Percentiles rank a stretch among this genome's conserved stretches.
These are phyloP conservation scores for Syzygium malaccense DNA, from an alignment of 441 rosid species.

Conservation along the genomic window DNA sequence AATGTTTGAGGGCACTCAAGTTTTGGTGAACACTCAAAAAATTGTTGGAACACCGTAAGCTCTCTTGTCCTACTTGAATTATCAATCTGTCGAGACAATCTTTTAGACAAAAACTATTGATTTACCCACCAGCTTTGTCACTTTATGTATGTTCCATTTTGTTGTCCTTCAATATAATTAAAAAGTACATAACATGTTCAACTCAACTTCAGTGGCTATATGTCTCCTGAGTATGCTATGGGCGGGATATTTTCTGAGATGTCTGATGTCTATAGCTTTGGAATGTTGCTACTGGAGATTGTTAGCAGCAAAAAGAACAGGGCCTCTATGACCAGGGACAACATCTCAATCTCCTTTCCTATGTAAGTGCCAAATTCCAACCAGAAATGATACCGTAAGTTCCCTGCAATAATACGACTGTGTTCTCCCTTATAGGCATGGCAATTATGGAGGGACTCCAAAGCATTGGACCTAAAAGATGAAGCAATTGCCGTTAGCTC, in stretches of 20 bases:
- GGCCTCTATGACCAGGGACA: background rate
- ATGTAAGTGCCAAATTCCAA: background rate
- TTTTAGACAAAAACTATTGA: background rate
- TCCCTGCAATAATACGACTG: no score
- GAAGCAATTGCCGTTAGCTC: background rate
- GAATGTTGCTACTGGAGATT: background rate
- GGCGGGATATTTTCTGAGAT: background rate
- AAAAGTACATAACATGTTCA: background rate
- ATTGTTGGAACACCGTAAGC: background rate
- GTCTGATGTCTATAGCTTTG: background rate
- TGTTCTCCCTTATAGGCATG: background rate
- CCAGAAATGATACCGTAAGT: background rate
- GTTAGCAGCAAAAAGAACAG: background rate
- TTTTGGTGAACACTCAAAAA: background rate
- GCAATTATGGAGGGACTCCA: background rate
- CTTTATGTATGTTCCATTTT: background rate
- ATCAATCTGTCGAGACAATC: background rate
- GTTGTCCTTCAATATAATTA: background rate
- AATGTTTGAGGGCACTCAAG: background rate
- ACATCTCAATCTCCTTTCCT: background rate
- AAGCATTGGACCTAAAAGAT: background rate
- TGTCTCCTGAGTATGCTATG: background rate
- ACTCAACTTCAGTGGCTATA: background rate
- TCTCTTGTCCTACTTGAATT: background rate
- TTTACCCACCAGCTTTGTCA: background rate